Evolutionary conservation across 352 stramenopile genomes (phyloP).

Genomic region (Peronospora belbahrii): DNA sequence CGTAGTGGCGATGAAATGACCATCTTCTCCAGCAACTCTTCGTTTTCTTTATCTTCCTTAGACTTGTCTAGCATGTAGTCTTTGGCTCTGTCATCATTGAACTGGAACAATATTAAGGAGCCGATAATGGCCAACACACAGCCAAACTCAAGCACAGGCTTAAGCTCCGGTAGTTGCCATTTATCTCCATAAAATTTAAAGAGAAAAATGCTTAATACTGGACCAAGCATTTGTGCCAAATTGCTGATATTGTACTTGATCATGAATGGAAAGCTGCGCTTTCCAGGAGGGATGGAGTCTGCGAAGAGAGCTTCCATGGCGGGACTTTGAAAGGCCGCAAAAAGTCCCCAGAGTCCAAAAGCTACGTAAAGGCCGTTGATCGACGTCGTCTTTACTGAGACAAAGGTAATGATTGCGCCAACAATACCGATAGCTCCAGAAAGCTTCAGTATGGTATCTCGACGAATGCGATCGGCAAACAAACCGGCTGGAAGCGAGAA

Average conservation of each 20-base stretch:
- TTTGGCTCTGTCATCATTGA: conserved; percentile 52
- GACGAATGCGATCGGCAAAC: conserved; percentile 57
- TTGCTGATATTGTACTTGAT: conserved; percentile 81
- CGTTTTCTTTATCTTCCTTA: conserved; percentile 17
- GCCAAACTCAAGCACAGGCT: conserved; percentile 51
- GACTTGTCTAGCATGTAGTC: conserved; percentile 27
- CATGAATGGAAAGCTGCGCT: conserved; percentile 65
- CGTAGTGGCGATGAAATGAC: conserved; percentile 28
- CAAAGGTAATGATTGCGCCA: conserved; percentile 41
- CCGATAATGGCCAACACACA: conserved; percentile 42
- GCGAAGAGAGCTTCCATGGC: conserved; percentile 70
- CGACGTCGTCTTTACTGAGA: conserved; percentile 40
- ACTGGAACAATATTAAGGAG: conserved; percentile 40
- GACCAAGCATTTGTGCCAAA: conserved; percentile 53
- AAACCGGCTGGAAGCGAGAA: conserved; percentile 65
- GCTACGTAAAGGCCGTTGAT: conserved; percentile 47
- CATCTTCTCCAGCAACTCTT: conserved; percentile 18
- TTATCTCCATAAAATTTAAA: conserved; percentile 58
- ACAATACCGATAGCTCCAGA: conserved; percentile 46
- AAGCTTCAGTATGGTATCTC: conserved; percentile 59
- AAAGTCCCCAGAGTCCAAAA: conserved; percentile 63
- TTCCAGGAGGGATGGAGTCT: conserved; percentile 61
- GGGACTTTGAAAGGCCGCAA: conserved; percentile 56
- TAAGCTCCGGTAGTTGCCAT: conserved; percentile 51
- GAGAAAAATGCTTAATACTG: conserved; percentile 43